Evolutionary conservation across 2,329 filamentous ascomycete species (phyloP).

Genomic region (Calonectria leucothoes): DNA sequence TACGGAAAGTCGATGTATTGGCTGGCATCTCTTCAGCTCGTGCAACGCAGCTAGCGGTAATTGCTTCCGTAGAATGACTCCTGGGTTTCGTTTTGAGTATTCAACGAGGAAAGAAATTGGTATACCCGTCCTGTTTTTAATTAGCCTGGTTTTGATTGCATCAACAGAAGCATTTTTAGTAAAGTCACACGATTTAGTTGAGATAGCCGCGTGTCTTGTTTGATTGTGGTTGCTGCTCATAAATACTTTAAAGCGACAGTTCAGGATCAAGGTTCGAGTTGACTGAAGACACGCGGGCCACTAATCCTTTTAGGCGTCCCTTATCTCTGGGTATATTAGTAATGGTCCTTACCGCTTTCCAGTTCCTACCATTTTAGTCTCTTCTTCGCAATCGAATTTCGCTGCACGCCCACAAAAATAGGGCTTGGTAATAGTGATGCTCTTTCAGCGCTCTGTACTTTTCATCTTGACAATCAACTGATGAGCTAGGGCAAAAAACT

Average conservation of each 20-base stretch:
- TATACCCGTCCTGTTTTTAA: neutral
- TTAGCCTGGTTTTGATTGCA: neutral
- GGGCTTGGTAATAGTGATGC: neutral
- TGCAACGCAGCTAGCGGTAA: neutral
- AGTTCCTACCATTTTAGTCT: neutral
- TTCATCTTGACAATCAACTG: neutral
- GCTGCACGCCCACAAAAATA: neutral
- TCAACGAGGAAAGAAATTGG: neutral
- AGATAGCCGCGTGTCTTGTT: neutral
- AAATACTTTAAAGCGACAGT: neutral
- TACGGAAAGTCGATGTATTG: constrained; percentile 11
- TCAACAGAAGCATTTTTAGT: neutral
- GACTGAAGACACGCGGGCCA: neutral
- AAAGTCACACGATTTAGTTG: neutral
- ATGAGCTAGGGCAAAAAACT: neutral
- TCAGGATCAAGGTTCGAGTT: neutral
- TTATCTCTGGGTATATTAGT: neutral
- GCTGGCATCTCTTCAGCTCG: neutral
- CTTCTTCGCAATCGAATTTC: neutral
- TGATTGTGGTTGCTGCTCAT: neutral
- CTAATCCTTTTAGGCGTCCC: neutral
- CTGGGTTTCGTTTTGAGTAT: neutral
- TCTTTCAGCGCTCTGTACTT: neutral
- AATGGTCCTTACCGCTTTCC: neutral
- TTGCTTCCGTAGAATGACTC: neutral